Evolutionary conservation across 768 basidiomycete genomes (phyloP), one percentile per base, ranked within the genome.

Genomic region (Lentinula aciculospora): DNA sequence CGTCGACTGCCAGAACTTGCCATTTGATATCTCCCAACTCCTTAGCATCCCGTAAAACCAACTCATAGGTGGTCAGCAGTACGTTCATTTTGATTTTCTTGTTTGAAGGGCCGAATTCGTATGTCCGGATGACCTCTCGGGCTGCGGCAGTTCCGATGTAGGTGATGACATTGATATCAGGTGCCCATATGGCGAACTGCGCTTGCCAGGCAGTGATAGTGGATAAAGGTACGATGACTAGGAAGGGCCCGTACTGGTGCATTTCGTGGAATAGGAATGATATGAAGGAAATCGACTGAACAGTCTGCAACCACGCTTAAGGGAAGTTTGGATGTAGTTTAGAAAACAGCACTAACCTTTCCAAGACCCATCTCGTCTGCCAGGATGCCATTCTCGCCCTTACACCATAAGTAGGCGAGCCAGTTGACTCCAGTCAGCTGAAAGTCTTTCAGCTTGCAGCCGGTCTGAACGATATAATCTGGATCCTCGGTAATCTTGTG

Each of bases 291-390:
- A 98, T 96, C 0, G 95, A 95, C 78, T 99, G 97, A 6, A 99
- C 95, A 19, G 91, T 93, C 89, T 93, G 60, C 2, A 36, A 10
- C 40, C 39, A 60, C 15, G 10, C 15, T 50, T 65, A 59, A 58
- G 62, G 45, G 23, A 62, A 58, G n/a, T 46, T 46, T 34, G 4
- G 55, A 44, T 44, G 19, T 46, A 56, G n/a, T 0, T 34, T 48
- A 59, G 17, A 9, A 62, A 23, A 31, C 27, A 27, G 19, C 60
- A 34, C 64, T 46, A 61, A 89, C 82, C 84, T 99, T 99, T 55
- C 97, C 97, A 25, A 99, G 88, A 69, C 97, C 97, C 97, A 98
- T 99, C 80, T 99, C 97, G 67, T 99, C 97, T 0, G 97, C 97
- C 34, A 99, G 75, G 59, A 99, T 97, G 19, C 97, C 97, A 68